Evolutionary conservation across 176 grass and related monocot species (phyloP).

Genomic region (Bolboschoenus planiculmis): DNA sequence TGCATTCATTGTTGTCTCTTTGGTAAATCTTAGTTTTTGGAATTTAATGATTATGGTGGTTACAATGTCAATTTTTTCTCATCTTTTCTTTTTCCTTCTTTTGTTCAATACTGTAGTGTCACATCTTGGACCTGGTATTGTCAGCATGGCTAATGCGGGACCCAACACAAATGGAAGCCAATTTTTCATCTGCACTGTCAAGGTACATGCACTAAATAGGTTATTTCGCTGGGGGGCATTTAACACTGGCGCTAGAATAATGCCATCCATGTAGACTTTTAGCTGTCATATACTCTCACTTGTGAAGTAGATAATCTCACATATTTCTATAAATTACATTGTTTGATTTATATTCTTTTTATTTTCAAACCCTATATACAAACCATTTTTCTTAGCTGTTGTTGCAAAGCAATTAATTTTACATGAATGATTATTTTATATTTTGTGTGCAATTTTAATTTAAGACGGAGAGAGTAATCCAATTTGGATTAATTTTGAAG

Average conservation of each 20-base stretch:
- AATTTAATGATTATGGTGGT: neutral
- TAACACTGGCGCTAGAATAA: no score
- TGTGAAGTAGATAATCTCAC: no score
- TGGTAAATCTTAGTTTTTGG: neutral
- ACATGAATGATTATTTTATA: neutral
- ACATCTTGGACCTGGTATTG: slow-evolving; percentile 66
- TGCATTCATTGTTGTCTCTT: neutral
- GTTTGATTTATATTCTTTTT: no score
- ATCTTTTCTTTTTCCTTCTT: neutral
- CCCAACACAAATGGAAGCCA: slow-evolving; percentile 94
- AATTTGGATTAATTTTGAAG: neutral
- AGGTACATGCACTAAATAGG: slow-evolving; percentile 47
- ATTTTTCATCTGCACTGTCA: slow-evolving; percentile 92
- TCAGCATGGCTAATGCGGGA: slow-evolving; percentile 97
- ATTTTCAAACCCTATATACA: no score
- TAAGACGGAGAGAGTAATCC: neutral
- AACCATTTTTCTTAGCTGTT: no score
- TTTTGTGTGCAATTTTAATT: neutral
- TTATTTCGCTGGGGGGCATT: no score
- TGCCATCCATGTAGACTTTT: no score
- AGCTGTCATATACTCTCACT: no score
- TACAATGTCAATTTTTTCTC: neutral
- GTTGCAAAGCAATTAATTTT: no score
- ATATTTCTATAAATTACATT: no score
- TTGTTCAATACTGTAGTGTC: slow-evolving; percentile 39